Conservation (phyloP, 1,284 basidiomycete genomes). For the Heterobasidion irregulare region DNA sequence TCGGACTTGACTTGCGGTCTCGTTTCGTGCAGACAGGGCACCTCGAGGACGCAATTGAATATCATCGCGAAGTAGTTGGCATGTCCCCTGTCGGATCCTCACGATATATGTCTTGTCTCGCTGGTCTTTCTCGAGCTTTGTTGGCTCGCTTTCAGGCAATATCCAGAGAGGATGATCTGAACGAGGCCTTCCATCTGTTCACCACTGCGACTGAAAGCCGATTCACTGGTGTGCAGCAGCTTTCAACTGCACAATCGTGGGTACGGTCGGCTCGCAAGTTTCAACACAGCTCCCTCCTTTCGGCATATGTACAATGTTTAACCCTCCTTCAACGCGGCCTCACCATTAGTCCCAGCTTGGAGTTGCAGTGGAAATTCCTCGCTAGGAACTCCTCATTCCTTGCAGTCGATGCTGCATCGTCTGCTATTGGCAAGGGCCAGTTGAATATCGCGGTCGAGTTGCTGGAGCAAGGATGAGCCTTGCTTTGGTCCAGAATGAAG, state of each 20-base stretch:
- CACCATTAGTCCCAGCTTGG: not conserved
- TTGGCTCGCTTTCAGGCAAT: too few relatives aligned
- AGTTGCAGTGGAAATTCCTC: not conserved
- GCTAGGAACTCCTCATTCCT: not conserved
- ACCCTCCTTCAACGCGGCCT: not conserved
- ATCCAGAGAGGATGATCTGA: too few relatives aligned
- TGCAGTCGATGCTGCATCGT: slow-evolving; percentile 24
- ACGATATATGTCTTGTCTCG: not conserved
- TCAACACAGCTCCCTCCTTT: not conserved
- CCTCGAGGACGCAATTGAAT: slow-evolving; percentile 12
- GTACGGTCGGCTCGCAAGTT: not conserved
- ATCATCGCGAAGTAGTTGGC: not conserved
- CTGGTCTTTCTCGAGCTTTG: not conserved
- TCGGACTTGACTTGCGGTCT: slow-evolving; percentile 18
- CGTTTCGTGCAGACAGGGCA: slow-evolving; percentile 18
- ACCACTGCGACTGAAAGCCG: not conserved
- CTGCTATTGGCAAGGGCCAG: slow-evolving; percentile 22
- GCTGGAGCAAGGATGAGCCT: slow-evolving; percentile 21
- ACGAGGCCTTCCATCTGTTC: not conserved
- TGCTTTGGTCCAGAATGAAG: slow-evolving; percentile 21
- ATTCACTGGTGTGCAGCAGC: not conserved
- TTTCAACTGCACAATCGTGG: not conserved
- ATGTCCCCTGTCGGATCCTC: not conserved
- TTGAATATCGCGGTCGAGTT: slow-evolving; percentile 25
- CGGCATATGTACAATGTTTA: not conserved